Conservation (phyloP, 371 early-diverging fungal species). For the Actinomortierella ambigua region DNA sequence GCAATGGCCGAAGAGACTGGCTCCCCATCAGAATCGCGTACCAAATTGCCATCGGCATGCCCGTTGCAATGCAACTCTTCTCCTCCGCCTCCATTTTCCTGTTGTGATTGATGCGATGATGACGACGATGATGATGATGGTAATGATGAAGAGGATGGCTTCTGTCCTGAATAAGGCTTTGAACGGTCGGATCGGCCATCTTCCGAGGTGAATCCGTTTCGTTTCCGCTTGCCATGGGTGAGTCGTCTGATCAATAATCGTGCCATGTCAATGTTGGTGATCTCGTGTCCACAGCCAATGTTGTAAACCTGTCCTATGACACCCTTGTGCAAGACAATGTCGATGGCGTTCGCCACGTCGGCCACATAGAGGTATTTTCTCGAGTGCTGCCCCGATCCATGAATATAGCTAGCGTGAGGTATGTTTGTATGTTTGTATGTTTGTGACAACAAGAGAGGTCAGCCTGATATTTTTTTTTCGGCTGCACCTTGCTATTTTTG, state of each 20-base stretch:
- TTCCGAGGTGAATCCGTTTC: too few relatives aligned
- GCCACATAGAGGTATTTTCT: slow-evolving; percentile 81
- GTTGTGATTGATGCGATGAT: too few relatives aligned
- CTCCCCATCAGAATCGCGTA: too few relatives aligned
- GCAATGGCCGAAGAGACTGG: too few relatives aligned
- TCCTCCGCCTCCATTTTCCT: too few relatives aligned
- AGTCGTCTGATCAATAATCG: slow-evolving; percentile 62
- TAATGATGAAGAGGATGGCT: too few relatives aligned
- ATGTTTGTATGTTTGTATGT: background rate
- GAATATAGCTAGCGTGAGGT: slow-evolving; percentile 53
- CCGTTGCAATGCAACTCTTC: too few relatives aligned
- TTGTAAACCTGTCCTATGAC: slow-evolving; percentile 81
- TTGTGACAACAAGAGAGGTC: background rate
- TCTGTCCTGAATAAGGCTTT: too few relatives aligned
- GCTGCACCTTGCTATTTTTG: too few relatives aligned
- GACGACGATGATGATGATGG: too few relatives aligned
- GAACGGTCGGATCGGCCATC: too few relatives aligned
- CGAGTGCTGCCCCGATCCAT: slow-evolving; percentile 82
- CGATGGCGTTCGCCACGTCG: slow-evolving; percentile 80
- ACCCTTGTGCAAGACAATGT: slow-evolving; percentile 71
- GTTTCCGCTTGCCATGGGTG: slow-evolving; percentile 45
- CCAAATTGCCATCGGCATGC: too few relatives aligned
- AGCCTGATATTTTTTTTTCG: background rate
- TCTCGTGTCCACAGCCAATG: slow-evolving; percentile 79
- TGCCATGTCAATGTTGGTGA: slow-evolving; percentile 77